phyloP scores from a whole-genome alignment of 2,329 filamentous ascomycete genomes.

The Huntiella bhutanensis region DNA sequence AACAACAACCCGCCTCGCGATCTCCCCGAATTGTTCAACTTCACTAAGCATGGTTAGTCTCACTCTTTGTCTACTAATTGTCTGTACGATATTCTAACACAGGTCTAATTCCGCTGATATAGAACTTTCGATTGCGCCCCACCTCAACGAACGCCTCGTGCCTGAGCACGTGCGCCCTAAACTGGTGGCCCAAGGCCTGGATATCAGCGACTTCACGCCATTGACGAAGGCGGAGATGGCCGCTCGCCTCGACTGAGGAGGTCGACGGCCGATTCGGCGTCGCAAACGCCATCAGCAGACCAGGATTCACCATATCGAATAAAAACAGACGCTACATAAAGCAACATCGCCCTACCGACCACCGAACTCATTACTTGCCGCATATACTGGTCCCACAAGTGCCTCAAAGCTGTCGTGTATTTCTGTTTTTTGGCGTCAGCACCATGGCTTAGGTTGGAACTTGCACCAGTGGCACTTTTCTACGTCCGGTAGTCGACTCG shows the following conservation, averaged over 20 bases:
- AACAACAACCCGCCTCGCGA: constrained; percentile 62
- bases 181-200: constrained; percentile 59
- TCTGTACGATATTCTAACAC: neutral
- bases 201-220: constrained; percentile 85
- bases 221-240: constrained; percentile 93
- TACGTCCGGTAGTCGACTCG: too few species aligned
- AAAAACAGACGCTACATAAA: too few species aligned
- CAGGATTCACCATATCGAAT: too few species aligned
- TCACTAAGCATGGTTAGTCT: constrained; percentile 70
- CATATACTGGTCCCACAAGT: too few species aligned
- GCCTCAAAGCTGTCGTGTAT: too few species aligned
- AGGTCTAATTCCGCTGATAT: constrained; percentile 14
- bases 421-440: too few species aligned
- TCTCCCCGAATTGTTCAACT: constrained; percentile 77
- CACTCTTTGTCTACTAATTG: neutral
- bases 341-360: too few species aligned
- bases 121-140: constrained; percentile 93
- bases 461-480: too few species aligned
- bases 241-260: constrained; percentile 74
- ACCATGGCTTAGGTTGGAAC: too few species aligned
- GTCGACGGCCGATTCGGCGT: constrained; percentile 3
- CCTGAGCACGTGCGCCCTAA: constrained; percentile 61
- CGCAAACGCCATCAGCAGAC: neutral
- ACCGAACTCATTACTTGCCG: too few species aligned
- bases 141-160: constrained; percentile 74